These are phyloP conservation scores for Leptodontidium sp. DNA, from an alignment of 2,329 filamentous ascomycete genomes.

Conservation along the genomic window DNA sequence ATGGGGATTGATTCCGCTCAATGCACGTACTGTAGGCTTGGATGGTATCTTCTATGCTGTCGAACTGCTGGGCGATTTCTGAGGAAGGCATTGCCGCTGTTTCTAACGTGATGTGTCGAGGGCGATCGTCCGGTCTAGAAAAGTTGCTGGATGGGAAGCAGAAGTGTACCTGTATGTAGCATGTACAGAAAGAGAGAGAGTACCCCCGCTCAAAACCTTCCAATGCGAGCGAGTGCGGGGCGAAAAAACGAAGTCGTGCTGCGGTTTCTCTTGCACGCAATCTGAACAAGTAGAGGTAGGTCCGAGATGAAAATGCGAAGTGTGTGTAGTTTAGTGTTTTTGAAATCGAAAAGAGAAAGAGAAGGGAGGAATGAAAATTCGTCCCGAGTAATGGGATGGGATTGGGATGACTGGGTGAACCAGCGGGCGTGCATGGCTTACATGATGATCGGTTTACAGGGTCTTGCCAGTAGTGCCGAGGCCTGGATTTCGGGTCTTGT, in stretches of 20 bases:
- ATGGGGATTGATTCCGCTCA: not conserved
- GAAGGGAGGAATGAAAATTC: not conserved
- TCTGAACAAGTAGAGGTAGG: not conserved
- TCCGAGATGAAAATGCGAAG: not conserved
- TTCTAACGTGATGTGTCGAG: not conserved
- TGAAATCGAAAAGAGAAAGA: not conserved
- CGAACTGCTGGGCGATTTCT: constrained; percentile 56
- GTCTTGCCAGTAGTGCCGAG: constrained; percentile 16
- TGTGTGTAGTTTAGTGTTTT: not conserved
- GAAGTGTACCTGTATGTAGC: not conserved
- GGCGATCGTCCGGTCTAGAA: constrained; percentile 1
- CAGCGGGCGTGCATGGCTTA: constrained; percentile 21
- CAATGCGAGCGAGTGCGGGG: constrained; percentile 21
- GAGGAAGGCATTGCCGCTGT: constrained; percentile 43
- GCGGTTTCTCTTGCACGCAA: not conserved
- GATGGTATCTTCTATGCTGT: constrained; percentile 71
- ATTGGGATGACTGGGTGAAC: not conserved
- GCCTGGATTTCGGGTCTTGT: constrained; percentile 10
- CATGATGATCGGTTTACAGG: constrained; percentile 25
- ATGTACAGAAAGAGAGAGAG: constrained; percentile 4
- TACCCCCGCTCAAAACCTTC: constrained; percentile 33
- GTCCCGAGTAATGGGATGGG: constrained; percentile 20
- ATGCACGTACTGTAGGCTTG: constrained; percentile 66
- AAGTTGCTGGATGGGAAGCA: not conserved
- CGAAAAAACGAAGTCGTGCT: constrained; percentile 16